phyloP scores from a whole-genome alignment of 2,329 filamentous ascomycete genomes.

The Pseudopyricularia cyperi region DNA sequence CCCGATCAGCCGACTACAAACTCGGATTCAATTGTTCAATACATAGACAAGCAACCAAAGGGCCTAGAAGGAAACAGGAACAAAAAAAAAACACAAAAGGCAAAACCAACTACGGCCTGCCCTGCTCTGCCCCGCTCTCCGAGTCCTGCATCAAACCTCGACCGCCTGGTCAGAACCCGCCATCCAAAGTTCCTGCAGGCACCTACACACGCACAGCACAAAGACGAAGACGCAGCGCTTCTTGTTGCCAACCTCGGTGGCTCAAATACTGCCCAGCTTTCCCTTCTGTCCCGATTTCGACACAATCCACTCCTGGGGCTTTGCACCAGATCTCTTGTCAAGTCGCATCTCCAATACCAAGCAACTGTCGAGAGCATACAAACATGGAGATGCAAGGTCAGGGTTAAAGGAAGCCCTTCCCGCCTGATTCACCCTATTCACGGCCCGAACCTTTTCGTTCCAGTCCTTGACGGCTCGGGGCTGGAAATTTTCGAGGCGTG shows the following conservation, averaged over 20 bases:
- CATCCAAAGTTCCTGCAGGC: not conserved
- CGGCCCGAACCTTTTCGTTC: not conserved
- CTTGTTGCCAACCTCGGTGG: not conserved
- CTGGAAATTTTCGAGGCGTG: not conserved
- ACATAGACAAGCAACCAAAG: not conserved
- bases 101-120: not conserved
- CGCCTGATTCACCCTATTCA: not conserved
- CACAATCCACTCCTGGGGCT: not conserved
- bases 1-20: not conserved
- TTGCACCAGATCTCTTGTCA: not conserved
- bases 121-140: not conserved
- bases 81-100: too few species aligned
- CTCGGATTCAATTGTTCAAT: not conserved
- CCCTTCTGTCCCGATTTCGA: not conserved
- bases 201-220: not conserved
- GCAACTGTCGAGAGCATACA: not conserved
- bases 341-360: not conserved
- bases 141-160: not conserved
- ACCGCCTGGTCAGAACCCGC: not conserved
- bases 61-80: not conserved
- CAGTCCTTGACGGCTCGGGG: not conserved
- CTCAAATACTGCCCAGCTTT: not conserved
- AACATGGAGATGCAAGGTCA: slow-evolving; percentile 1
- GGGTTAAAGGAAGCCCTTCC: not conserved
- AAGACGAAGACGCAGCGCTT: not conserved